Evolutionary conservation across 306 rosid genomes (phyloP), one percentile per base, ranked within the genome.

Genomic region (Trifolium repens): DNA sequence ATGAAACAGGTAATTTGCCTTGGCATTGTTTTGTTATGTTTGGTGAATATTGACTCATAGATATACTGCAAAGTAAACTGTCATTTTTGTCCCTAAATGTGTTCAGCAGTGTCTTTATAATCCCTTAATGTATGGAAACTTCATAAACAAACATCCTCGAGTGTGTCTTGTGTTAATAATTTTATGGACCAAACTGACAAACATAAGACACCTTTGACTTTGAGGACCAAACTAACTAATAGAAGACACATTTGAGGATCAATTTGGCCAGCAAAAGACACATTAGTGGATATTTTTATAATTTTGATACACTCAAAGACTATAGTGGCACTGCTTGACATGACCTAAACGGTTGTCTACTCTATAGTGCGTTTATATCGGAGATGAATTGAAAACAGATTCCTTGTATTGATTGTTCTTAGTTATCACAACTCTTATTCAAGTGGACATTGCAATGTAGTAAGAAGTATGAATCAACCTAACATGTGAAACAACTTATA

Each of bases 1-100:
- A 84, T 60, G 99, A 94, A 80, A 86, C 92, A 75, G 80, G 98
- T 91, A 72, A 85, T 66, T 71, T 57, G 53, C 70, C 22, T 60
- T 43, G 63, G 61, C 69, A 27, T 65, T 43, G 57, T 61, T 44
- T 79, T 49, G 3, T 52, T 42, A 24, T 65, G 54, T 47, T 75
- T 3, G 37, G 17, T 9, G 34, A 30, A 13, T 47, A 37, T 68
- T 9, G 7, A 72, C 39, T 39, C 43, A 73, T 34, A 58, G 30
- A 67, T 46, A 35, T 26, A 42, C 4, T 14, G 58, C 13, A n/a
- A 13, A 46, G 16, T 46, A 46, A 13, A 46, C 16, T 13, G 52
- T 46, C 52, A 4, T 46, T 46, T 4, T 46, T 46, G 16, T 13
- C 16, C 52, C 52, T 46, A 46, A 46, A 46, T 46, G 16, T 1